phyloP scores from a whole-genome alignment of 2,329 filamentous ascomycete genomes.

The Fusarium cicatricum region DNA sequence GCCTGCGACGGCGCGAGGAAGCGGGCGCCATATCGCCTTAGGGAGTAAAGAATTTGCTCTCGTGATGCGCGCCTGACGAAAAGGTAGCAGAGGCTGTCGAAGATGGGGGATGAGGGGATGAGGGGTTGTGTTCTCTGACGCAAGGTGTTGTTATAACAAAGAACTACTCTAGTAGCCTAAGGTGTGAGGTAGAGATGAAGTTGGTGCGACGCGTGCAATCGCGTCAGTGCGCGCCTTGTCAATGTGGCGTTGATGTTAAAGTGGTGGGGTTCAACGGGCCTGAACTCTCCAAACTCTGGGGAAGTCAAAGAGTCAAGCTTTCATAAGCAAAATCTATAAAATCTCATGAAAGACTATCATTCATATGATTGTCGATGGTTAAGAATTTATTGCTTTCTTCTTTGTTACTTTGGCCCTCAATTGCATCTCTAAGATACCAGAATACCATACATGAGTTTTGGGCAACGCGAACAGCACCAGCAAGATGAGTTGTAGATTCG shows the following conservation, averaged over 20 bases:
- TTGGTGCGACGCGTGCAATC: slow-evolving; percentile 33
- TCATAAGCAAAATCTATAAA: too few relatives aligned
- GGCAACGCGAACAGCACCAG: too few relatives aligned
- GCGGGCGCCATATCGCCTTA: slow-evolving; percentile 41
- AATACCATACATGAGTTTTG: too few relatives aligned
- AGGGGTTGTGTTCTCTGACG: not conserved
- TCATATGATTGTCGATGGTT: too few relatives aligned
- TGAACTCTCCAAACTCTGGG: not conserved
- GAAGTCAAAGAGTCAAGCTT: not conserved
- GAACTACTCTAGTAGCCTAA: not conserved
- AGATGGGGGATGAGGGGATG: not conserved
- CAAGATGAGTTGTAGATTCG: too few relatives aligned
- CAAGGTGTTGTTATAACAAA: slow-evolving; percentile 1
- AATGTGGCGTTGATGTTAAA: slow-evolving; percentile 34
- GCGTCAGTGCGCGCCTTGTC: slow-evolving; percentile 33
- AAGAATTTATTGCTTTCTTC: too few relatives aligned
- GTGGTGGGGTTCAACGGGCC: slow-evolving; percentile 34
- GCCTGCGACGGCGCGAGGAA: slow-evolving; percentile 53
- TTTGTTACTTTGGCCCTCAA: too few relatives aligned
- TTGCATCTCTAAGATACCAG: too few relatives aligned
- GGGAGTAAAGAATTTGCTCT: not conserved
- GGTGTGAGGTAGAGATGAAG: not conserved
- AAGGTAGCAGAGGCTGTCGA: not conserved
- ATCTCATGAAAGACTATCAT: too few relatives aligned
- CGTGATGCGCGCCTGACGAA: not conserved